Evolutionary conservation across 2,329 filamentous ascomycete genomes (phyloP), one percentile per base, ranked within the genome.

Genomic region (Leptographium lundbergii): DNA sequence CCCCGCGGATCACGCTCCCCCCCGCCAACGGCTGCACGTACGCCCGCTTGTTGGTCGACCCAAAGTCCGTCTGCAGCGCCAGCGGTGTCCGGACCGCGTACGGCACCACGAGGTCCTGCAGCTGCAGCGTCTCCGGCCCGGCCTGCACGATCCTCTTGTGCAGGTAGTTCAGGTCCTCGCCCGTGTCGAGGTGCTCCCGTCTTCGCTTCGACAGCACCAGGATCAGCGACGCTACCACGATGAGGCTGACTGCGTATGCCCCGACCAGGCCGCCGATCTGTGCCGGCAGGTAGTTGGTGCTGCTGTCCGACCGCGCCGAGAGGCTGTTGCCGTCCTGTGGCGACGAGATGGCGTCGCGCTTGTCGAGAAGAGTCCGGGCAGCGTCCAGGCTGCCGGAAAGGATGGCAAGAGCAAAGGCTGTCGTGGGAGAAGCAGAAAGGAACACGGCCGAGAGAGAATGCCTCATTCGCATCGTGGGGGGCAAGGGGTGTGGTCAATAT

Each of bases 241-340:
- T 77, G 68, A 95, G 79, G 42, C 84, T 88, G 61, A 89, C 71
- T 60, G 91, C 79, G 81, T 96, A 96, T 61, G 88, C 86, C 62
- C 86, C 90, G 61, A 92, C 80, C 61, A 97, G 88, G 64, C 86
- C 89, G 63, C 88, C 87, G 65, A 96, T 85, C 71, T 96, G 87
- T 61, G 84, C 85, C 22, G 91, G 89, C 25, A 96, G 81, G 59
- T 87, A 82, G 22, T 78, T 73, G 63, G 75, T 74, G 69, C 91
- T 27, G 66, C 83, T 76, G 55, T 82, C 70, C 45, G 85, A 81
- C 65, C 77, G 72, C 59, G 77, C 76, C 48, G 84, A 84, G 52
- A 84, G 69, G 10, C 80, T 75, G 60, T 85, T 80, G 9, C 81
- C 82, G 71, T 84, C 74, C 70, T 83, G 78, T 59, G 82, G 77